Conservation (phyloP, 1,284 basidiomycete genomes). For the Sporisorium reilianum region DNA sequence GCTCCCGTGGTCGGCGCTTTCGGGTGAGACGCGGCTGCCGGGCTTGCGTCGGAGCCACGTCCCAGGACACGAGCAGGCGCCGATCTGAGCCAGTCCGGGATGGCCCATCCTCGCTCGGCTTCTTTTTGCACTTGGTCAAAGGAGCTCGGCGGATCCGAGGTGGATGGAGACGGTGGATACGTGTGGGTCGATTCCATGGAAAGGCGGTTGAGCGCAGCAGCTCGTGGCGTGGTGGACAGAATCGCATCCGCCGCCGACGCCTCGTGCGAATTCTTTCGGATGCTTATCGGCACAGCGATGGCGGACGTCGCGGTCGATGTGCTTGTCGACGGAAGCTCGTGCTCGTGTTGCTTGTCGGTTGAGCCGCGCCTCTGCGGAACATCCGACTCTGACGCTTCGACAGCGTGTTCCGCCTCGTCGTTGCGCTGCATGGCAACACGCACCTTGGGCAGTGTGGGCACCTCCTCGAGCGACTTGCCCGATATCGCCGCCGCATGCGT, state of each 20-base stretch:
- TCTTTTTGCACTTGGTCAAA: constrained; percentile 47
- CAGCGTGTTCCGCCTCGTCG: background rate
- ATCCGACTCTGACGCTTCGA: background rate
- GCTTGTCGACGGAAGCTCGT: background rate
- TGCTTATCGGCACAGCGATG: constrained; percentile 20
- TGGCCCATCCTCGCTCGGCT: constrained; percentile 47
- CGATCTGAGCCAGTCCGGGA: constrained; percentile 47
- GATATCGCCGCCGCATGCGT: constrained; percentile 9
- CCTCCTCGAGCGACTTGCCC: constrained; percentile 37
- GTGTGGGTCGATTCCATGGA: constrained; percentile 40
- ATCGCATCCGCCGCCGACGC: constrained; percentile 10
- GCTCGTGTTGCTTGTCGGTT: background rate
- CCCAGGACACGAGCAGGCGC: constrained; percentile 42
- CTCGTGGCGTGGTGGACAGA: constrained; percentile 38
- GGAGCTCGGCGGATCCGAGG: constrained; percentile 25
- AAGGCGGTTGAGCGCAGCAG: constrained; percentile 30
- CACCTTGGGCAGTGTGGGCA: constrained; percentile 26
- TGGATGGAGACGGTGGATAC: constrained; percentile 49
- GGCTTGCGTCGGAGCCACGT: constrained; percentile 8
- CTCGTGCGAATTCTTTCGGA: constrained; percentile 30
- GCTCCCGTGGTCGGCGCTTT: background rate
- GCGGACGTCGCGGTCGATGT: constrained; percentile 6
- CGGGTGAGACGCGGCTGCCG: background rate
- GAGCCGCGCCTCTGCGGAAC: background rate
- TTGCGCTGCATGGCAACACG: constrained; percentile 4